These are phyloP conservation scores for Amanita jacksonii DNA, from an alignment of 768 basidiomycete species.

Conservation along the genomic window DNA sequence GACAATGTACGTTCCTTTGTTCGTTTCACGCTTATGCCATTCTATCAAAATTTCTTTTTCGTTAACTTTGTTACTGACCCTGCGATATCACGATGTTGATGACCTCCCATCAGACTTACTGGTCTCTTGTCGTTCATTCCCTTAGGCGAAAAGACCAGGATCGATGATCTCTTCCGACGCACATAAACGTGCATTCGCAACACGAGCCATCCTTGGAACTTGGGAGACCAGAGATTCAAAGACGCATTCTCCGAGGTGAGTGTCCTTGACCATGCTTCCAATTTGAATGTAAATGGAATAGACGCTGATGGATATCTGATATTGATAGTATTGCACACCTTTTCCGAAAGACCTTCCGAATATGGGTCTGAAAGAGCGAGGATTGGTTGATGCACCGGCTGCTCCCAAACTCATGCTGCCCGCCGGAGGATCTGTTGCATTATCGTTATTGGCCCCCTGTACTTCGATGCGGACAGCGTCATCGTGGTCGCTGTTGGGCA, in stretches of 20 bases:
- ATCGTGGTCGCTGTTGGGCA: not conserved
- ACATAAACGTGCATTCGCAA: conserved; percentile 72
- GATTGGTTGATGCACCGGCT: conserved; percentile 27
- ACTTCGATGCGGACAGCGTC: too few species aligned
- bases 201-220: conserved; percentile 82
- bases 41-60: too few species aligned
- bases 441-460: conserved; percentile 2
- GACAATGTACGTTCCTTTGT: conserved; percentile 52
- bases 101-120: too few species aligned
- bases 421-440: conserved; percentile 8
- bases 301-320: not conserved
- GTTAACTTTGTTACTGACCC: too few species aligned
- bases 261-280: conserved; percentile 14
- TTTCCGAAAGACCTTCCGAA: conserved; percentile 73
- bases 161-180: conserved; percentile 71
- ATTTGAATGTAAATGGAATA: not conserved
- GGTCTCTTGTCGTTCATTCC: conserved; percentile 94
- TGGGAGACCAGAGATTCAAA: conserved; percentile 66
- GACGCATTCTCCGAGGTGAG: conserved; percentile 86
- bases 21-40: too few species aligned
- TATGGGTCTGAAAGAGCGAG: conserved; percentile 80
- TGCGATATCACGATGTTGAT: too few species aligned
- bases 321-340: conserved; percentile 56
- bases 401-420: conserved; percentile 15
- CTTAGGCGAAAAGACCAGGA: conserved; percentile 94